Evolutionary conservation across 441 rosid species (phyloP), one percentile per base, ranked within the genome.

Genomic region (Pelargonium exstipulatum): DNA sequence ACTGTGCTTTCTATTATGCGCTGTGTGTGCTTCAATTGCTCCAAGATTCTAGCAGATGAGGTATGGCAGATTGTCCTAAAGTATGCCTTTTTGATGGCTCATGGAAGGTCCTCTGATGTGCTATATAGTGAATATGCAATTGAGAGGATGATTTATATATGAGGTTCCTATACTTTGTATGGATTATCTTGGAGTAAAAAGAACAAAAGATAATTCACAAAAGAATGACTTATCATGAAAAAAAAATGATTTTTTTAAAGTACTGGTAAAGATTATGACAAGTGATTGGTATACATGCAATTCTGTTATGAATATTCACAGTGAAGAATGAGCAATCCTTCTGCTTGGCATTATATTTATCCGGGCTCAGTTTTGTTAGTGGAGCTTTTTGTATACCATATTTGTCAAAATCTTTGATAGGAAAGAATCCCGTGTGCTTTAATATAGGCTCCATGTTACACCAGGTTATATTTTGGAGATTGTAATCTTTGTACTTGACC

Each of bases 1-100:
- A 92, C 93, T 0, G 98, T 95, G 71, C 86, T 95, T 20, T 85
- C 88, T 58, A 89, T 95, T 35, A 92, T 95, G 99, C 82, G 99
- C 65, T 86, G 87, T 13, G 96, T 95, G 70, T 95, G 99, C 83
- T 92, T 95, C 86, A 95, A 90, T 81, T 95, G 99, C 82, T 92
- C 98, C 6, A 92, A 90, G 83, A 86, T 95, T 71, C 78, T 95
- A 13, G 89, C 92, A 3, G 92, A 86, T 62, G 99, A 95, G 97
- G 99, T 94, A 82, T 65, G 24, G 4, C 57, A 32, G 29, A 2
- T 37, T 62, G 55, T 69, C 49, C 60, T 35, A 45, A 6, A 5
- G 62, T 24, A 22, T 60, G 70, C 55, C 0, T 60, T 1, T 35
- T 35, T 35, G 40, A 35, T 35, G 40, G 6, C 40, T 35, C 6